Conservation (phyloP, 1,139 yeast species). For the Pichia sp. region DNA sequence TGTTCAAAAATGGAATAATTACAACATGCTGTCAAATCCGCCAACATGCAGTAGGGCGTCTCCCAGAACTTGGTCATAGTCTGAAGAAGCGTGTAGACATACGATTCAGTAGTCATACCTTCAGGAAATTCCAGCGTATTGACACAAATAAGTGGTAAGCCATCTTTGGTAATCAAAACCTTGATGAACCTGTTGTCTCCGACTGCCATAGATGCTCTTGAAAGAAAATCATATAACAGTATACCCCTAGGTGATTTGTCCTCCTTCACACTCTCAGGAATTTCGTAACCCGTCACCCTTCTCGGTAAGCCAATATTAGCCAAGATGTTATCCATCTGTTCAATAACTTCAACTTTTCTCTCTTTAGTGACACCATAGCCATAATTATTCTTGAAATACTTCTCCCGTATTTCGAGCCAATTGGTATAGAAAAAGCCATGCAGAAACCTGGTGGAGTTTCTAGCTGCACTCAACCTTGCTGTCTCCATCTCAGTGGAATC, state of each 20-base stretch:
- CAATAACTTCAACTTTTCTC: constrained; percentile 18
- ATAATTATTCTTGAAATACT: constrained; percentile 14
- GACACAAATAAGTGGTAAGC: constrained; percentile 60
- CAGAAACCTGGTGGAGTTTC: constrained; percentile 34
- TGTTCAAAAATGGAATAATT: constrained; percentile 22
- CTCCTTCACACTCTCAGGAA: constrained; percentile 43
- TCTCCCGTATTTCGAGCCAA: constrained; percentile 45
- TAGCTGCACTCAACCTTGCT: no score
- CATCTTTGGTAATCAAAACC: constrained; percentile 64
- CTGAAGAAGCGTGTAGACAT: constrained; percentile 59
- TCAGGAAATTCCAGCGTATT: constrained; percentile 36
- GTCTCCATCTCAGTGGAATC: constrained; percentile 1
- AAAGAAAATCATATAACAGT: constrained; percentile 67
- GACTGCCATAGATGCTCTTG: constrained; percentile 53
- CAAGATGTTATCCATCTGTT: constrained; percentile 28
- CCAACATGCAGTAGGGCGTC: constrained; percentile 51
- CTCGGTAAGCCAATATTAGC: constrained; percentile 37
- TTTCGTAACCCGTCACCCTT: constrained; percentile 42
- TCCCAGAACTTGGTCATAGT: constrained; percentile 72
- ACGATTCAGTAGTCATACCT: constrained; percentile 45
- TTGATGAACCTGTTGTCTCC: constrained; percentile 44
- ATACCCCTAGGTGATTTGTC: constrained; percentile 40
- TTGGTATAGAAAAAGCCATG: constrained; percentile 63
- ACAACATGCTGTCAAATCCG: constrained; percentile 64
- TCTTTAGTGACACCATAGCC: constrained; percentile 21